phyloP scores from a whole-genome alignment of 257 asterid species.

The Plantago ovata region DNA sequence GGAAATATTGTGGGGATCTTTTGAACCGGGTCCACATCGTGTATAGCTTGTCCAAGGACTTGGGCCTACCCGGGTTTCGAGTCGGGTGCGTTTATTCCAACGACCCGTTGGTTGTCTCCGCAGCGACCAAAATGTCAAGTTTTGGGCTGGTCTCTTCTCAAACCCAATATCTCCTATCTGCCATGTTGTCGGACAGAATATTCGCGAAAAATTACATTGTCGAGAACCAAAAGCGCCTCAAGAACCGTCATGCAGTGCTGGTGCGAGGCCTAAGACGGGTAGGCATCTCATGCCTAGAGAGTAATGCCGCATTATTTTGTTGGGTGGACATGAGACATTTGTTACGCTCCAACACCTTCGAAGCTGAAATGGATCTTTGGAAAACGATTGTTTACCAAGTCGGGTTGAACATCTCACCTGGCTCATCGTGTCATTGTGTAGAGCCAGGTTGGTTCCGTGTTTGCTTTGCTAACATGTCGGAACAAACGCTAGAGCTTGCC shows the following conservation, averaged over 20 bases:
- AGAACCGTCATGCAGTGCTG: conserved; percentile 52
- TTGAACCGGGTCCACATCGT: conserved; percentile 73
- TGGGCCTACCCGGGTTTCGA: conserved; percentile 88
- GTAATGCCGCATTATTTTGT: conserved; percentile 75
- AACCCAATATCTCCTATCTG: conserved; percentile 62
- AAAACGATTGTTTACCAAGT: conserved; percentile 72
- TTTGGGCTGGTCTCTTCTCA: conserved; percentile 83
- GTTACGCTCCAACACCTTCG: conserved; percentile 37
- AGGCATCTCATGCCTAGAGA: conserved; percentile 54
- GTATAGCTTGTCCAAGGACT: conserved; percentile 80
- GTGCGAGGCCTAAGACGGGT: conserved; percentile 42
- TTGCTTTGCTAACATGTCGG: conserved; percentile 85
- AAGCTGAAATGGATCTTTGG: conserved; percentile 76
- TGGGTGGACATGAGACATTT: conserved; percentile 87
- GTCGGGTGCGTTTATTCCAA: conserved; percentile 76
- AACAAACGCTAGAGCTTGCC: conserved; percentile 55
- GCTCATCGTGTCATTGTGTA: conserved; percentile 73
- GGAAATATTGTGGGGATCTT: conserved; percentile 25
- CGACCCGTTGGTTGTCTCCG: conserved; percentile 52
- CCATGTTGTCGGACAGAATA: conserved; percentile 61
- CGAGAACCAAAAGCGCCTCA: conserved; percentile 48
- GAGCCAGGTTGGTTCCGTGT: conserved; percentile 91
- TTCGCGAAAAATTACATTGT: conserved; percentile 44
- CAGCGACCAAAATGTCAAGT: conserved; percentile 87
- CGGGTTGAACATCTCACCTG: conserved; percentile 78